Conservation (phyloP, 805 yeast genomes). For the Blastobotrys parvus region DNA sequence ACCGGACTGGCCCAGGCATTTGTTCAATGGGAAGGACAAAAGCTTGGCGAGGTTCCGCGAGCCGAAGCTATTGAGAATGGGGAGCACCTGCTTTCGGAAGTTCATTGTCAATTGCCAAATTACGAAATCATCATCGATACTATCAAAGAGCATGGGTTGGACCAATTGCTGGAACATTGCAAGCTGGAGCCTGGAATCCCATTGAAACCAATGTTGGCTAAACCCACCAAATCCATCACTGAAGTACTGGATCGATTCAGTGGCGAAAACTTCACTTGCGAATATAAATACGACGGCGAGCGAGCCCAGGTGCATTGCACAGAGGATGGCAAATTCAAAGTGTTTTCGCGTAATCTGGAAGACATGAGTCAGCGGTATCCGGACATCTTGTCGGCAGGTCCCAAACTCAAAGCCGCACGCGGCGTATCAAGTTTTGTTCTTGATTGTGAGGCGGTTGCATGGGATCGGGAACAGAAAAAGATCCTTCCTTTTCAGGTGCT, state of each 20-base stretch:
- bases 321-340: slow-evolving; percentile 52
- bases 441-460: slow-evolving; percentile 97
- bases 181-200: slow-evolving; percentile 88
- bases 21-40: slow-evolving; percentile 45
- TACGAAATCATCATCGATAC: slow-evolving; percentile 69
- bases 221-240: slow-evolving; percentile 89
- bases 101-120: slow-evolving; percentile 84
- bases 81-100: slow-evolving; percentile 74
- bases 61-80: slow-evolving; percentile 50
- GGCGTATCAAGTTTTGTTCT: slow-evolving; percentile 54
- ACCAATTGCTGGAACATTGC: slow-evolving; percentile 56
- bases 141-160: slow-evolving; percentile 60
- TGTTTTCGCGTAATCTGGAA: slow-evolving; percentile 91
- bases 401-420: slow-evolving; percentile 41
- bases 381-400: slow-evolving; percentile 65
- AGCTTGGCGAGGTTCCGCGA: slow-evolving; percentile 15
- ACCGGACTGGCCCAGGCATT: slow-evolving; percentile 80
- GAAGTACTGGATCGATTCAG: slow-evolving; percentile 87
- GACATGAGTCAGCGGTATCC: slow-evolving; percentile 96
- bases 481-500: slow-evolving; percentile 90
- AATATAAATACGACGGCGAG: slow-evolving; percentile 96
- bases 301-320: slow-evolving; percentile 88
- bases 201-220: slow-evolving; percentile 95
- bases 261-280: slow-evolving; percentile 83
- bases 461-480: slow-evolving; percentile 72